Evolutionary conservation across 768 basidiomycete species (phyloP), one percentile per base, ranked within the genome.

Genomic region (Cystobasidium tubakii): DNA sequence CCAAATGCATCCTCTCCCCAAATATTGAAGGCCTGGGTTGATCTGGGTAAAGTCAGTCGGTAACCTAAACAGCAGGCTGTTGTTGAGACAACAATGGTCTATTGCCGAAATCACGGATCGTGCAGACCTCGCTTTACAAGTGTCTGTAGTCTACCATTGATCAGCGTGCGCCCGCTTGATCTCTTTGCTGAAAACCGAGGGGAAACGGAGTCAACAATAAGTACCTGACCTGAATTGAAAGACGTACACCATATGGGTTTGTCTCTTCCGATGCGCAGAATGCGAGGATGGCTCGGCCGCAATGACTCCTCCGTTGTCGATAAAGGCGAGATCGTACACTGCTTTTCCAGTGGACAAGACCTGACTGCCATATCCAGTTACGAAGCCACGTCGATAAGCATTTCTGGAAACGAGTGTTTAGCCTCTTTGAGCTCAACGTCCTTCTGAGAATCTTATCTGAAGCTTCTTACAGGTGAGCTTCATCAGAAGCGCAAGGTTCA

Each of bases 241-340:
- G 17, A 31, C 57, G 4, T 23, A 60, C 57, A 60, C 57, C 27
- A 60, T 15, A 6, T 12, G 12, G 13, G 12, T 60, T 15, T 31
- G 57, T 34, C 29, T 60, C 57, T 60, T 27, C 4, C 57, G 57
- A 23, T 60, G 57, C 4, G 57, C 33, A 6, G 33, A 34, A 29
- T 15, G 9, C 33, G 27, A 60, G 15, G 57, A 60, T 3, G 57
- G 57, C 21, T 60, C 57, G 2, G 57, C 17, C 4, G 57, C 4
- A 12, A 60, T 31, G 57, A 60, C 33, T 27, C 57, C 57, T 15
- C 57, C 57, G 57, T 29, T 60, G 4, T 60, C 57, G 33, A 60
- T 60, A 31, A 15, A 60, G 6, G 57, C 27, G 6, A 60, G 17
- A 25, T 60, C 57, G 29, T 34, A 60, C 3, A 60, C 33, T 6